A percentile compares a stretch with the other conserved stretches of the same genome.
Evolutionary conservation across 139 green algal genomes (phyloP).

Genomic region (Haematococcus sp.): DNA sequence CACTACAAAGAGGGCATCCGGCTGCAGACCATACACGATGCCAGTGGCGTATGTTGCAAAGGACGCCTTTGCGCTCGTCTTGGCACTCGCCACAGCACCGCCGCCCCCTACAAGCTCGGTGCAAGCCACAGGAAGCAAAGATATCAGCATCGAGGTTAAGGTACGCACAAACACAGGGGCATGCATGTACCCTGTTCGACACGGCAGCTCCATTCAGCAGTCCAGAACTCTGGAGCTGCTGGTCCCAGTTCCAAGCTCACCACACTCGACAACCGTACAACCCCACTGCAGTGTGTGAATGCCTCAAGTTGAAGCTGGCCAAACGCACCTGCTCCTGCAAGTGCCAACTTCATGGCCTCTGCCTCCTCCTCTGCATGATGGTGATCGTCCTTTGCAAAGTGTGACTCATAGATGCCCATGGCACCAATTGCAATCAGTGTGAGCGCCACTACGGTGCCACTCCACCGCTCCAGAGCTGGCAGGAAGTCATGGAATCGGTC

Average conservation of each 20-base stretch:
- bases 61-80: slow-evolving; percentile 3
- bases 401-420: slow-evolving; percentile 87
- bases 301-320: neutral
- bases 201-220: too few relatives aligned
- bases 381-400: slow-evolving; percentile 42
- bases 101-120: too few relatives aligned
- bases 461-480: slow-evolving; percentile 73
- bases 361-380: slow-evolving; percentile 24
- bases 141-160: too few relatives aligned
- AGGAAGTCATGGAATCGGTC: slow-evolving; percentile 72
- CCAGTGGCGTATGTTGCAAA: slow-evolving; percentile 86
- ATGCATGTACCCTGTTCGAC: too few relatives aligned
- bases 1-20: slow-evolving; percentile 95
- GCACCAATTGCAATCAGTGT: slow-evolving; percentile 92
- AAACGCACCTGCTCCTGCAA: slow-evolving; percentile 31
- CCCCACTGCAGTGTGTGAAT: neutral
- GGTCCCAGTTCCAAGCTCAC: too few relatives aligned
- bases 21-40: slow-evolving; percentile 96
- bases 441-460: slow-evolving; percentile 77
- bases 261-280: neutral
- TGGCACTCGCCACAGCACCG: slow-evolving; percentile 8
- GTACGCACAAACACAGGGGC: too few relatives aligned
- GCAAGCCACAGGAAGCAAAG: too few relatives aligned
- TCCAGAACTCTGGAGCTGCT: too few relatives aligned
- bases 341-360: slow-evolving; percentile 33